Evolutionary conservation across 495 filamentous ascomycete genomes (phyloP), one percentile per base, ranked within the genome.

Genomic region (Neurospora sublineolata): DNA sequence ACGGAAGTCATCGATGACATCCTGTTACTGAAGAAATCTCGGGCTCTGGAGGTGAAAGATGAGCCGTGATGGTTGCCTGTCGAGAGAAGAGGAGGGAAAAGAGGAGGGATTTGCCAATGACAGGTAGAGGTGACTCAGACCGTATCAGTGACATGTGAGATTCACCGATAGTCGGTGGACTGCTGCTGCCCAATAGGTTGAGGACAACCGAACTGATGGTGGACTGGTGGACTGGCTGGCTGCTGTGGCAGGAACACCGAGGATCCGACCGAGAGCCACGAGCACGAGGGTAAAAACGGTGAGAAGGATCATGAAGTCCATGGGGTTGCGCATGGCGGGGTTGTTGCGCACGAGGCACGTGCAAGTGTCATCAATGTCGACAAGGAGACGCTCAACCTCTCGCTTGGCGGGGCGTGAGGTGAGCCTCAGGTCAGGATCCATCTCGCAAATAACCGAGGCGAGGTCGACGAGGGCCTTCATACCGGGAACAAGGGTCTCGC

Each of bases 401-500:
- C 39, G 7, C 39, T 18, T 41, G 39, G 39, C 14, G 39, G 14
- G 39, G 39, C 39, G 39, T 14, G 5, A 41, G 14, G 39, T 18
- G 39, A 41, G 39, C 14, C 41, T 42, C 41, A n/a, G 41, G 18
- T n/a, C 41, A 42, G 41, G 8, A 42, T 42, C 41, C 41, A 42
- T 42, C 41, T 42, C 18, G 18, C 41, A n/a, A 42, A 42, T n/a
- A 42, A 42, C 18, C 7, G 18, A 42, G 3, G 41, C 18, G 41
- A 42, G 90, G 81, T 99, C 95, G 68, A 98, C 98, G 70, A 99
- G 85, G 68, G 94, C 95, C 87, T 98, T 99, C 95, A 99, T 99
- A 82, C 95, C 95, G 37, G 95, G 94, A 23, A 99, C 94, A 71
- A 99, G 87, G 38, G 92, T 92, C 80, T 98, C 95, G 76, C 93